phyloP scores from a whole-genome alignment of 2,329 filamentous ascomycete species.

The Phaeosphaeriaceae sp. region DNA sequence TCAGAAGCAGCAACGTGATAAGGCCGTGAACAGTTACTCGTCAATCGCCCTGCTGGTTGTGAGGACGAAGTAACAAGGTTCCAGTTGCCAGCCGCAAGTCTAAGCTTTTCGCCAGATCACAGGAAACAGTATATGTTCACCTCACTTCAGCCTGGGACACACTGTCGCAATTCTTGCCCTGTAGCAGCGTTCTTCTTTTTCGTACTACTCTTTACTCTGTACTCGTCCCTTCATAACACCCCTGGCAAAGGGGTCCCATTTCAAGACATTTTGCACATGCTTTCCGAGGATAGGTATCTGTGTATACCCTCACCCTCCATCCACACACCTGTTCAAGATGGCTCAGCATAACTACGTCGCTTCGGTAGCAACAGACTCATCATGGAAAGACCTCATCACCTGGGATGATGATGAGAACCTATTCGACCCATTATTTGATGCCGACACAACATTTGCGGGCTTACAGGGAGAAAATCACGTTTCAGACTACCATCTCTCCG shows the following conservation, averaged over 20 bases:
- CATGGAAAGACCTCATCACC: slow-evolving; percentile 37
- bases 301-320: slow-evolving; percentile 1
- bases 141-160: slow-evolving; percentile 14
- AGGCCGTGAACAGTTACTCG: slow-evolving; percentile 19
- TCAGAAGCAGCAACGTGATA: slow-evolving; percentile 27
- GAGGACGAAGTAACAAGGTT: slow-evolving; percentile 15
- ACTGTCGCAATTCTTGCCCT: slow-evolving; percentile 6
- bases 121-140: slow-evolving; percentile 21
- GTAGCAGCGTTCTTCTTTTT: slow-evolving; percentile 5
- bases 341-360: slow-evolving; percentile 22
- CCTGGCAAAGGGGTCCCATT: slow-evolving; percentile 12
- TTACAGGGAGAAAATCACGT: slow-evolving; percentile 14
- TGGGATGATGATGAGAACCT: slow-evolving; percentile 41
- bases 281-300: background rate
- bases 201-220: slow-evolving; percentile 4
- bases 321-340: slow-evolving; percentile 11
- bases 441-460: slow-evolving; percentile 19
- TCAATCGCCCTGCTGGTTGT: slow-evolving; percentile 19
- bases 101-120: slow-evolving; percentile 10
- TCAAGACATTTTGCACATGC: slow-evolving; percentile 3
- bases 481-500: slow-evolving; percentile 22
- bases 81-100: slow-evolving; percentile 20
- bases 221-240: slow-evolving; percentile 12
- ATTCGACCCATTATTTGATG: slow-evolving; percentile 36
- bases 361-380: slow-evolving; percentile 21